Evolutionary conservation across 108 stramenopile genomes (phyloP).

Genomic region (Cyclotella kingstonii): DNA sequence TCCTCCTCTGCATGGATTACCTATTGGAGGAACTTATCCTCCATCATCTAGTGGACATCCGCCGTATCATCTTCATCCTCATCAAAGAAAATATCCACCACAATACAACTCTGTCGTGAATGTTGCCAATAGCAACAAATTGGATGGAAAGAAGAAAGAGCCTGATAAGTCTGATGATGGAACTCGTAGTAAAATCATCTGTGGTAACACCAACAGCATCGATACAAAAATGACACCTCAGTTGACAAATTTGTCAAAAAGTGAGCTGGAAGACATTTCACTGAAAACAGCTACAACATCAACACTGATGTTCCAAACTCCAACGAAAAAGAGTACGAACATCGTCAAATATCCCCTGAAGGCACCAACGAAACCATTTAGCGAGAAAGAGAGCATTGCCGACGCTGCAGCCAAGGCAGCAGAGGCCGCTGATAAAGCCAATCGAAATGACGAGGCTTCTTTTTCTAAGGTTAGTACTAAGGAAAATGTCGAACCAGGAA

Average conservation of each 20-base stretch:
- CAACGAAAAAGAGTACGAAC: constrained; percentile 1
- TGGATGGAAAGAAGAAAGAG: constrained; percentile 3
- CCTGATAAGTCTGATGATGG: background rate
- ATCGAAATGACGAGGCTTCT: background rate
- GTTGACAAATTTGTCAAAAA: background rate
- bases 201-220: background rate
- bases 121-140: no score
- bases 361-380: constrained; percentile 26
- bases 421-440: constrained; percentile 10
- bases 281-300: background rate
- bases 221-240: background rate
- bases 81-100: constrained; percentile 5
- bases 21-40: background rate
- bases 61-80: background rate
- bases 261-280: background rate
- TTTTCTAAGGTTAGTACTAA: background rate
- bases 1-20: background rate
- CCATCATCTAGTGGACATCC: background rate
- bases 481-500: constrained; percentile 28
- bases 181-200: constrained; percentile 2
- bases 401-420: constrained; percentile 21
- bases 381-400: constrained; percentile 28
- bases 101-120: no score
- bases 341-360: constrained; percentile 9
- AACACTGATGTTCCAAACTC: constrained; percentile 1